phyloP scores from a whole-genome alignment of 768 basidiomycete species.

The Rhodotorula graminis region DNA sequence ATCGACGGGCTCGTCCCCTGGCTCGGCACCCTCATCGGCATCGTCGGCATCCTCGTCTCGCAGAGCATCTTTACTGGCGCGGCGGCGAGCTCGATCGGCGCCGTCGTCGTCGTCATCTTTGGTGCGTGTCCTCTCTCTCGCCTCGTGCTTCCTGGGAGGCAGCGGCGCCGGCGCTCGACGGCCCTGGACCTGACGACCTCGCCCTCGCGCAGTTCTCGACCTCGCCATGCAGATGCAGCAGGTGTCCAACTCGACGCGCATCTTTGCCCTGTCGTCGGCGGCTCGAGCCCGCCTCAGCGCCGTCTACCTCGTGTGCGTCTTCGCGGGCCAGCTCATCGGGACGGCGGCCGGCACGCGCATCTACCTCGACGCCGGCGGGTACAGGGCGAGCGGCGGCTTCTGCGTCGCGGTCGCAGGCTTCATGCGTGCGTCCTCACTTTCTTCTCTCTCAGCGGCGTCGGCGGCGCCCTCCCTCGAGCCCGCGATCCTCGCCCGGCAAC shows the following conservation, averaged over 20 bases:
- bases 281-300: constrained; percentile 73
- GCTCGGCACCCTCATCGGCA: constrained; percentile 64
- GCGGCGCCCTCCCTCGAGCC: too few species aligned
- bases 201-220: constrained; percentile 51
- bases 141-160: too few species aligned
- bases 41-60: constrained; percentile 54
- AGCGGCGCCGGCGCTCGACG: too few species aligned
- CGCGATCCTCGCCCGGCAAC: too few species aligned
- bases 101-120: constrained; percentile 64
- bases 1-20: constrained; percentile 71
- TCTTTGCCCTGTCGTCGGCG: constrained; percentile 53
- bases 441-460: too few species aligned
- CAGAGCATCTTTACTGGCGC: constrained; percentile 65
- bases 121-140: constrained; percentile 46
- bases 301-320: constrained; percentile 65
- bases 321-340: constrained; percentile 77
- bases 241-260: constrained; percentile 60
- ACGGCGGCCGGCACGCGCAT: constrained; percentile 68
- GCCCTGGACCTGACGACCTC: constrained; percentile 2
- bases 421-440: not conserved
- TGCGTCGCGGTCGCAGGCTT: constrained; percentile 58
- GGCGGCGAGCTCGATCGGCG: constrained; percentile 65
- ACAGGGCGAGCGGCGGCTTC: constrained; percentile 62
- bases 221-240: constrained; percentile 69
- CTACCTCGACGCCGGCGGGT: constrained; percentile 61